These are phyloP conservation scores for Asterella californica DNA, from an alignment of 225 moss, liverwort and hornwort genomes.

Conservation along the genomic window DNA sequence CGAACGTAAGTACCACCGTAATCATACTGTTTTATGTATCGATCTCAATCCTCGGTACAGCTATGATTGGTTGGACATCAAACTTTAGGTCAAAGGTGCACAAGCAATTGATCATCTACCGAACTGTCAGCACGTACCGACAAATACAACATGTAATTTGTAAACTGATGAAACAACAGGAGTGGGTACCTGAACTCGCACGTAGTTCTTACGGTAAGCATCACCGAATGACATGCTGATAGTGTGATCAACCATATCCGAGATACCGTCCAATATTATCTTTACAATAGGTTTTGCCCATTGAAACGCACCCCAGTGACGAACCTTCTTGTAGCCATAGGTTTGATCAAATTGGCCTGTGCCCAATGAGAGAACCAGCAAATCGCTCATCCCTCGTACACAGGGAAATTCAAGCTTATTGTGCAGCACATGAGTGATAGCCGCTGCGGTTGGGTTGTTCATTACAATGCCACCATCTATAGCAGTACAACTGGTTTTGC, in stretches of 20 bases:
- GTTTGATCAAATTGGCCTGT: slow-evolving; percentile 85
- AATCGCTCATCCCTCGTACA: slow-evolving; percentile 62
- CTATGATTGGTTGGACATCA: no score
- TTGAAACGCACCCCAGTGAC: slow-evolving; percentile 78
- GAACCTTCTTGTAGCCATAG: slow-evolving; percentile 58
- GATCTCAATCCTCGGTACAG: no score
- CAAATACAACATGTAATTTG: neutral
- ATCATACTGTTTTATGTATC: no score
- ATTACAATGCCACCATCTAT: slow-evolving; percentile 90
- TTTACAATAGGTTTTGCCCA: slow-evolving; percentile 86
- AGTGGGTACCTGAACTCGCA: slow-evolving; percentile 68
- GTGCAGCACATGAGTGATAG: slow-evolving; percentile 89
- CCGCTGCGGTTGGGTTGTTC: slow-evolving; percentile 93
- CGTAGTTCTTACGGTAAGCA: slow-evolving; percentile 59
- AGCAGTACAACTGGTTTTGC: slow-evolving; percentile 71
- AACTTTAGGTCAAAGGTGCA: neutral
- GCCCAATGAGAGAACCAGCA: slow-evolving; percentile 79
- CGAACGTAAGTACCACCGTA: no score
- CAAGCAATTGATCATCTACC: neutral
- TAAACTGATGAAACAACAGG: neutral
- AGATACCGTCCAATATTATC: slow-evolving; percentile 87
- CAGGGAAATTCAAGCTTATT: slow-evolving; percentile 83
- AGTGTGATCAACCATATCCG: slow-evolving; percentile 91
- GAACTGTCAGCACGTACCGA: neutral
- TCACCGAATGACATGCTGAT: slow-evolving; percentile 86